These are phyloP conservation scores for Hemileia vastatrix DNA, from an alignment of 1,284 basidiomycete genomes.

Conservation along the genomic window DNA sequence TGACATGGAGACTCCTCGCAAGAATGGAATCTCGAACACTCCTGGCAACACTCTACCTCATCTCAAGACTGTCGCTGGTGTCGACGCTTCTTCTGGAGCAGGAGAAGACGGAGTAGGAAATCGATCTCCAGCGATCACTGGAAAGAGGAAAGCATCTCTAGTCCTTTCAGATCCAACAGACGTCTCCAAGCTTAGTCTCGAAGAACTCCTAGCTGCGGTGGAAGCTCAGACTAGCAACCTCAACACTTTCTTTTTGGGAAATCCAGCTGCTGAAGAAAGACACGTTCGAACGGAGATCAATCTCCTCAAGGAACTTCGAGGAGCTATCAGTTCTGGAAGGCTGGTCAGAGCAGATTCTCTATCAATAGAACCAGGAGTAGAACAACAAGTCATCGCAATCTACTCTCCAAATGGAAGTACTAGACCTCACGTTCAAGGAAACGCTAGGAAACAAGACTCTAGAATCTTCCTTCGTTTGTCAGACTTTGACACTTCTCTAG, in stretches of 20 bases:
- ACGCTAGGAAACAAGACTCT: slow-evolving; percentile 49
- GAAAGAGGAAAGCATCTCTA: slow-evolving; percentile 33
- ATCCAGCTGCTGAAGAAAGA: slow-evolving; percentile 48
- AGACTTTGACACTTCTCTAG: slow-evolving; percentile 46
- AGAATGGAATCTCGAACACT: too few relatives aligned
- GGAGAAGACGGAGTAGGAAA: not conserved
- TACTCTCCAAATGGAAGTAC: slow-evolving; percentile 49
- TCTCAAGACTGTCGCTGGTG: too few relatives aligned
- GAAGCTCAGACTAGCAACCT: slow-evolving; percentile 46
- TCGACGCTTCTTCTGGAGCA: not conserved
- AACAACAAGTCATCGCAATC: slow-evolving; percentile 47
- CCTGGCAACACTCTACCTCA: not conserved
- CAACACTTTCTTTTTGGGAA: slow-evolving; percentile 44
- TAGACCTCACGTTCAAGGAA: slow-evolving; percentile 47
- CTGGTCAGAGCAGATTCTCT: slow-evolving; percentile 46
- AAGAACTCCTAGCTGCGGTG: slow-evolving; percentile 47
- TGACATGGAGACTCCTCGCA: not conserved
- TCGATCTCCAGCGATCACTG: slow-evolving; percentile 40
- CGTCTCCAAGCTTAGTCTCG: slow-evolving; percentile 46
- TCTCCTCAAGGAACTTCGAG: slow-evolving; percentile 46
- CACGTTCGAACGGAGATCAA: slow-evolving; percentile 48
- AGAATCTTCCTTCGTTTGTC: slow-evolving; percentile 48
- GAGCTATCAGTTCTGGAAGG: slow-evolving; percentile 43
- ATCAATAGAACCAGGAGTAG: slow-evolving; percentile 40
- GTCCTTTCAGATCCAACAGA: slow-evolving; percentile 39